Conservation (phyloP, 345 rosid species). For the Cochlearia excelsa region DNA sequence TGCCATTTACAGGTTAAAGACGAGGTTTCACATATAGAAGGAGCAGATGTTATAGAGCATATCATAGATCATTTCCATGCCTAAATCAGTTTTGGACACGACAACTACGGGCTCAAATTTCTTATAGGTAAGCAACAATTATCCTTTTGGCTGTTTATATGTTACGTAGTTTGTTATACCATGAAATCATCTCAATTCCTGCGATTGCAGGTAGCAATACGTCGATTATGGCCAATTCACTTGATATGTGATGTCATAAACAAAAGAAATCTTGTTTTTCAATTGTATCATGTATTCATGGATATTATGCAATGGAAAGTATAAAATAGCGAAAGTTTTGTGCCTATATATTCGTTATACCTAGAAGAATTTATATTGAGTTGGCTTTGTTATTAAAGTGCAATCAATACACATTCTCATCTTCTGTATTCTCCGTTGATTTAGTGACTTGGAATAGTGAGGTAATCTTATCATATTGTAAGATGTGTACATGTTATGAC, state of each 20-base stretch:
- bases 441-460: constrained; percentile 8
- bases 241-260: constrained; percentile 17
- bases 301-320: constrained; percentile 19
- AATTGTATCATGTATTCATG: constrained; percentile 33
- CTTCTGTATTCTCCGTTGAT: constrained; percentile 1
- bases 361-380: constrained; percentile 4
- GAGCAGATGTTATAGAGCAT: constrained; percentile 86
- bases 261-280: constrained; percentile 7
- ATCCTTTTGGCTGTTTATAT: not conserved
- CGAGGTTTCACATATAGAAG: constrained; percentile 65
- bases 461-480: constrained; percentile 8
- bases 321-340: constrained; percentile 14
- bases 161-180: constrained; percentile 13
- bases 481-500: constrained; percentile 13
- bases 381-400: not conserved
- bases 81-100: constrained; percentile 29
- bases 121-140: constrained; percentile 18
- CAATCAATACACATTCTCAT: constrained; percentile 2
- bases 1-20: constrained; percentile 65
- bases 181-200: constrained; percentile 2
- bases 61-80: constrained; percentile 72
- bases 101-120: constrained; percentile 12
- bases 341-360: constrained; percentile 18
- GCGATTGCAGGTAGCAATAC: constrained; percentile 20
- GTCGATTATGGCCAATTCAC: constrained; percentile 10